A percentile compares a stretch with the other conserved stretches of the same genome.
These are phyloP conservation scores for Schrenkiella parvula DNA, from an alignment of 345 rosid genomes.

Conservation along the genomic window DNA sequence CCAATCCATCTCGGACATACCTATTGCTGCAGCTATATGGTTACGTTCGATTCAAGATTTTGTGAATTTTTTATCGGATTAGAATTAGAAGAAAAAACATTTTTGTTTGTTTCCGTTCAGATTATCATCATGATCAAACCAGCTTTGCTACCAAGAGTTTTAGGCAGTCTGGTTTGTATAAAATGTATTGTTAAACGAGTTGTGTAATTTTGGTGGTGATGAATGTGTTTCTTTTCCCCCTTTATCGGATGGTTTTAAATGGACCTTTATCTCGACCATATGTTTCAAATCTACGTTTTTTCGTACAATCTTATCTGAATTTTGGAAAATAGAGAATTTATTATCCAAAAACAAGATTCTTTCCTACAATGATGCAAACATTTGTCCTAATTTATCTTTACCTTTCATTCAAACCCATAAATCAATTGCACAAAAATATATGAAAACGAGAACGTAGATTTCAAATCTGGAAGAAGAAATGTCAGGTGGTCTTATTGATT, in stretches of 20 bases:
- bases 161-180: too few relatives aligned
- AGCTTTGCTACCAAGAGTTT: not conserved
- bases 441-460: not conserved
- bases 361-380: not conserved
- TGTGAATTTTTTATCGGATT: not conserved
- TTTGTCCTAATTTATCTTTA: not conserved
- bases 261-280: too few relatives aligned
- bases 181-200: not conserved
- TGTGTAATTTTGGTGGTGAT: not conserved
- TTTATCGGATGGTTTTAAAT: too few relatives aligned
- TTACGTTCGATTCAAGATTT: not conserved
- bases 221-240: not conserved
- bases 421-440: not conserved
- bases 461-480: not conserved
- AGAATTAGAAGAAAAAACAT: not conserved
- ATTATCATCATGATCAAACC: not conserved
- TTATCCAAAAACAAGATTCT: not conserved
- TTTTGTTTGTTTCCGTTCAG: not conserved
- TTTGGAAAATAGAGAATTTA: not conserved
- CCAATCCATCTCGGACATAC: not conserved
- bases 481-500: not conserved
- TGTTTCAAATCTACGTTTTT: not conserved
- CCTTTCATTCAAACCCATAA: not conserved
- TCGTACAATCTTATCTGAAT: not conserved
- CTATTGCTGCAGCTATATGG: not conserved